Percentiles rank a stretch among this genome's conserved stretches.
phyloP scores from a whole-genome alignment of 352 stramenopile genomes.

The Phytophthora uliginosa region DNA sequence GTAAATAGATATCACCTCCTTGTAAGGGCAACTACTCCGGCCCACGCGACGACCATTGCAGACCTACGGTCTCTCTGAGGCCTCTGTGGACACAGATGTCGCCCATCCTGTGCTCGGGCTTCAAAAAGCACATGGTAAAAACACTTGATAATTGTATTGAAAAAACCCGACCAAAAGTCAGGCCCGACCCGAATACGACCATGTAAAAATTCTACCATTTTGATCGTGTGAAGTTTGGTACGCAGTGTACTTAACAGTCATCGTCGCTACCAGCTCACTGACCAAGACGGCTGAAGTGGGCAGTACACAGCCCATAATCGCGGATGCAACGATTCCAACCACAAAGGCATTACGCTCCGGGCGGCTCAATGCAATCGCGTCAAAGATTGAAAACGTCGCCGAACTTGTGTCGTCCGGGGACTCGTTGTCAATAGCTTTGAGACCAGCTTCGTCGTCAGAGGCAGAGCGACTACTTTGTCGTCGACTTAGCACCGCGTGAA shows the following conservation, averaged over 20 bases:
- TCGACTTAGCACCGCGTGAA: conserved; percentile 42
- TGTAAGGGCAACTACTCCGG: no score
- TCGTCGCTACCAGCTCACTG: conserved; percentile 18
- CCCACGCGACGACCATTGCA: no score
- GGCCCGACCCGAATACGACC: no score
- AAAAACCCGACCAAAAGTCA: no score
- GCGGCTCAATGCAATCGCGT: conserved; percentile 16
- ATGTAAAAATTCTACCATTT: no score
- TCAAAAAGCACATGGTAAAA: no score
- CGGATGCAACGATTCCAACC: conserved; percentile 29
- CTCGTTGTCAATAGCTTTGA: not conserved
- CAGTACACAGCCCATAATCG: conserved; percentile 34
- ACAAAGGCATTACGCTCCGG: conserved; percentile 45
- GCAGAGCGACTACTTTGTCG: conserved; percentile 15
- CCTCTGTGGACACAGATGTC: no score
- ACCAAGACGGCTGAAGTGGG: conserved; percentile 26
- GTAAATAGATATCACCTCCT: no score
- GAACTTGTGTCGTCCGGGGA: not conserved
- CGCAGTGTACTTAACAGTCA: conserved; percentile 3
- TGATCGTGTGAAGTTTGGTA: not conserved
- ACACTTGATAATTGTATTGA: no score
- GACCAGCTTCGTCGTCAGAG: not conserved
- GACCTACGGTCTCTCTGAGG: no score
- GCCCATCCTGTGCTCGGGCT: no score
- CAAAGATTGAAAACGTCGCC: conserved; percentile 22